Evolutionary conservation across 2,329 filamentous ascomycete species (phyloP), one percentile per base, ranked within the genome.

Genomic region (Ceratocystis cubensis): DNA sequence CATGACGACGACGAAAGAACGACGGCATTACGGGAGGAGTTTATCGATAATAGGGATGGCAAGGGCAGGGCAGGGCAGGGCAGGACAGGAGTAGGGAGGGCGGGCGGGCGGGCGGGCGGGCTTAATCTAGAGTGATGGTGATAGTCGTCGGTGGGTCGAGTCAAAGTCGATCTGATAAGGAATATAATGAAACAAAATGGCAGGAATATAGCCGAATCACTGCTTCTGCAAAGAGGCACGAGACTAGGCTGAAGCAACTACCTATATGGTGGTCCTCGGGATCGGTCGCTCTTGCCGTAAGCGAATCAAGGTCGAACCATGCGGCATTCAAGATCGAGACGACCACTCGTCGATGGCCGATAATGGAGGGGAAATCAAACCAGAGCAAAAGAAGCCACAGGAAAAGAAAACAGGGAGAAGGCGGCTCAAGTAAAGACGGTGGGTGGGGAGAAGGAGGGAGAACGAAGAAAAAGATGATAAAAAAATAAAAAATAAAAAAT

Each of bases 1-100:
- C 76, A 69, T 76, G 76, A 71, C 78, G 76, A 72, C 78, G 78
- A 71, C 78, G 78, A 69, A 80, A 78, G 69, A 78, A 69, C 50
- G 69, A 72, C 57, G 73, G 45, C 66, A 69, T 69, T 33, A 61
- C 53, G 53, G 17, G 17, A 25, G 22, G 50, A 25, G 20, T 20
- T 20, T 53, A n/a, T 20, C 10, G 22, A 25, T n/a, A 20, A 48
- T 7, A 48, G 46, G 8, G 20, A 48, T 48, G 46, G 46, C 37
- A 41, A 48, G 46, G 8, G 50, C 50, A 25, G 28, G 6, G 20
- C 5, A n/a, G n/a, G n/a, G n/a, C 22, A 22, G 28, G 22, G 2
- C 50, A 25, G 28, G 6, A 33, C 13, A n/a, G 22, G 3, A 15
- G 30, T 5, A n/a, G 53, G 22, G 22, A n/a, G 53, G 22, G 22